A percentile compares a stretch with the other conserved stretches of the same genome.
phyloP scores from a whole-genome alignment of 2,329 filamentous ascomycete species.

The Monosporascus sp. region DNA sequence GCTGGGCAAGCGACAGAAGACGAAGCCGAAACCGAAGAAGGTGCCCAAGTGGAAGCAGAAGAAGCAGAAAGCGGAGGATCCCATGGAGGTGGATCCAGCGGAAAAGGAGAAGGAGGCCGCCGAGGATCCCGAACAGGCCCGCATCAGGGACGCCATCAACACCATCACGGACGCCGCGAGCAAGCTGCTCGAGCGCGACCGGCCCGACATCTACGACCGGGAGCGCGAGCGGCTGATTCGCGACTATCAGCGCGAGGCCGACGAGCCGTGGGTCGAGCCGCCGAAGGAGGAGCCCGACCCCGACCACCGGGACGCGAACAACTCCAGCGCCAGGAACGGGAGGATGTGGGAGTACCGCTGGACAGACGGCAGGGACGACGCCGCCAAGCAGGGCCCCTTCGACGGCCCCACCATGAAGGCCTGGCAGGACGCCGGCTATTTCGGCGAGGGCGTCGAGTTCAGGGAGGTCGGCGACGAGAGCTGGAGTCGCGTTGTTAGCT shows the following conservation, averaged over 20 bases:
- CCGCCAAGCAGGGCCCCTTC: constrained; percentile 77
- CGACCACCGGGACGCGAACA: background rate
- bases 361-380: constrained; percentile 80
- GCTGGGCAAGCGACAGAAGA: constrained; percentile 62
- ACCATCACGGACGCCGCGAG: constrained; percentile 86
- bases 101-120: constrained; percentile 25
- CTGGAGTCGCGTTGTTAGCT: constrained; percentile 48
- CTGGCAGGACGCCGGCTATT: constrained; percentile 90
- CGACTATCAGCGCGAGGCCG: constrained; percentile 78
- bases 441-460: constrained; percentile 83
- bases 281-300: constrained; percentile 21
- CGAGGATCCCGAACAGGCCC: constrained; percentile 63
- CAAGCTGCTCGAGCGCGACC: constrained; percentile 73
- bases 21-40: constrained; percentile 36
- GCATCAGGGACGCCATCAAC: constrained; percentile 69
- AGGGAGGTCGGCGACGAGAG: constrained; percentile 49
- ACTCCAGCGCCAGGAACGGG: constrained; percentile 1
- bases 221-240: constrained; percentile 79
- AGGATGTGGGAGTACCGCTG: constrained; percentile 86
- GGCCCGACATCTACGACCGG: constrained; percentile 86
- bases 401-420: constrained; percentile 80
- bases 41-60: constrained; percentile 65
- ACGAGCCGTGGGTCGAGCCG: constrained; percentile 72
- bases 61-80: constrained; percentile 50
- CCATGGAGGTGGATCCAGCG: constrained; percentile 65